phyloP scores from a whole-genome alignment of 2,329 filamentous ascomycete genomes.

The Venturiaceae sp. region DNA sequence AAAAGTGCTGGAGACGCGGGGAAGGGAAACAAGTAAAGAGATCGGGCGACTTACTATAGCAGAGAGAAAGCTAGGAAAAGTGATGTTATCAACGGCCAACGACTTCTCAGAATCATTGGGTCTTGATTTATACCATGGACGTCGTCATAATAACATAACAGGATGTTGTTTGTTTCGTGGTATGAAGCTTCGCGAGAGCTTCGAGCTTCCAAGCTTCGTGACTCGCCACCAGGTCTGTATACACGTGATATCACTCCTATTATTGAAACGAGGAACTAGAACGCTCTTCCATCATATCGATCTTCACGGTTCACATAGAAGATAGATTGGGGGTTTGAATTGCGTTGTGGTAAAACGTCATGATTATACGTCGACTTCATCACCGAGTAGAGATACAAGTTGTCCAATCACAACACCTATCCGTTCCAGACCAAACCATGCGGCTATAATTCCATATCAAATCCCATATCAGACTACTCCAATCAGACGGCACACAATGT shows the following conservation, averaged over 20 bases:
- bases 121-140: no score
- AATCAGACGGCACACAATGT: not conserved
- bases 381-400: not conserved
- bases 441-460: not conserved
- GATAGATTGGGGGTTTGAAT: no score
- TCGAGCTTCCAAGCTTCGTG: no score
- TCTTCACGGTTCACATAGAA: no score
- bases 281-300: no score
- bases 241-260: no score
- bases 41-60: not conserved
- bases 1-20: not conserved
- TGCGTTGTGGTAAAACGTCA: not conserved
- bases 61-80: not conserved
- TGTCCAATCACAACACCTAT: not conserved
- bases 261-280: no score
- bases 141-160: no score
- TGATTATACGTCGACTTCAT: not conserved
- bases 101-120: not conserved
- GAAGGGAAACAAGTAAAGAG: not conserved
- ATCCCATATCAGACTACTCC: not conserved
- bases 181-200: no score
- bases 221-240: no score
- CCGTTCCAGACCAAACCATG: not conserved
- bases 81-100: no score
- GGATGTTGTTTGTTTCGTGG: no score